Evolutionary conservation across 2,329 filamentous ascomycete genomes (phyloP).

Genomic region (Pseudocercospora ulei): DNA sequence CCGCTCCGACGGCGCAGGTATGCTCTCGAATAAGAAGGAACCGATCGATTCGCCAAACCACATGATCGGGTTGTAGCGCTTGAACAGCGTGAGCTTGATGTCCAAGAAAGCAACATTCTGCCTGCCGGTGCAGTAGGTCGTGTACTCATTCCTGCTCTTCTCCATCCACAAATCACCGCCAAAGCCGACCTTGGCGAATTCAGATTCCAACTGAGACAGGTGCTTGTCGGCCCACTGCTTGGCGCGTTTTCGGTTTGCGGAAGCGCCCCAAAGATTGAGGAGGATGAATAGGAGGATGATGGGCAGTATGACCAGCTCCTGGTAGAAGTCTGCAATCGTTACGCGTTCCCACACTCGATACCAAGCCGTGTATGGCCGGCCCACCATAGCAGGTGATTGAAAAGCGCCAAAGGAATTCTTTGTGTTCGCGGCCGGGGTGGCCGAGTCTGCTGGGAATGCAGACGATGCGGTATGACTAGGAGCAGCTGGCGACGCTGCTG

Average conservation of each 20-base stretch:
- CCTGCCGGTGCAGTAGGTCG: conserved; percentile 79
- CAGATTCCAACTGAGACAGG: conserved; percentile 59
- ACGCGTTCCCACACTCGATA: conserved; percentile 93
- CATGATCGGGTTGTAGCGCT: conserved; percentile 73
- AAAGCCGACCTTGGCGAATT: conserved; percentile 85
- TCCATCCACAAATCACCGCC: conserved; percentile 61
- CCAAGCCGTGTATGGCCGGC: conserved; percentile 77
- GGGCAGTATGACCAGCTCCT: conserved; percentile 71
- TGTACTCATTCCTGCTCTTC: conserved; percentile 76
- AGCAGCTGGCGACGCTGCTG: conserved; percentile 57
- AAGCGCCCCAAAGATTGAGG: conserved; percentile 71
- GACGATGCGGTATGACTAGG: conserved; percentile 45
- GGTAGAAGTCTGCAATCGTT: conserved; percentile 70
- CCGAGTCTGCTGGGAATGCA: conserved; percentile 40
- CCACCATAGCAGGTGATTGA: conserved; percentile 37
- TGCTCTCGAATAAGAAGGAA: conserved; percentile 70
- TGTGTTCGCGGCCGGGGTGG: conserved; percentile 25
- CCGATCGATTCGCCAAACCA: conserved; percentile 57
- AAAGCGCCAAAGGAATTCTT: conserved; percentile 36
- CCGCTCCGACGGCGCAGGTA: conserved; percentile 58
- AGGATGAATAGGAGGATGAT: conserved; percentile 64
- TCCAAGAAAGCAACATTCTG: conserved; percentile 90
- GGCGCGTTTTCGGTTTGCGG: conserved; percentile 69
- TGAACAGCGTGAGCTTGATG: conserved; percentile 67
- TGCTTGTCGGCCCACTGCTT: conserved; percentile 71